Evolutionary conservation across 371 early-diverging fungal genomes (phyloP).

Genomic region (Batrachochytrium dendrobatidis): DNA sequence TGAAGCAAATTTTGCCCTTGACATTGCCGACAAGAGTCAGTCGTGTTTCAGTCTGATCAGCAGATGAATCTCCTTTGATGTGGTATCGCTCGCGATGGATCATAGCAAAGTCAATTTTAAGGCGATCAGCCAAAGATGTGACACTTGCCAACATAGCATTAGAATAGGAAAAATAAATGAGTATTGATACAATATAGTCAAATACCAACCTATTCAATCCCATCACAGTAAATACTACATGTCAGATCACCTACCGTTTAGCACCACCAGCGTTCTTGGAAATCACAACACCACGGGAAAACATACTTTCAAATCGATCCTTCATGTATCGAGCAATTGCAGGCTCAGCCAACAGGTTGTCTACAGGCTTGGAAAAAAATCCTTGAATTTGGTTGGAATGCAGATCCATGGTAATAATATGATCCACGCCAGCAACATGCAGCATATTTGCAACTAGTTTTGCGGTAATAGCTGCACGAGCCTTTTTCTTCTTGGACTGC

Average conservation of each 20-base stretch:
- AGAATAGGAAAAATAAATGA: not conserved
- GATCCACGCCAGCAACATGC: conserved; percentile 90
- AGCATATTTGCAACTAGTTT: conserved; percentile 96
- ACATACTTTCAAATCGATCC: conserved; percentile 69
- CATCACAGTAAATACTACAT: not conserved
- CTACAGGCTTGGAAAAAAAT: conserved; percentile 91
- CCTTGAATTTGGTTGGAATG: conserved; percentile 90
- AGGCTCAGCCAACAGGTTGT: conserved; percentile 93
- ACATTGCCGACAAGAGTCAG: conserved; percentile 87
- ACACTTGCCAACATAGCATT: conserved; percentile 48
- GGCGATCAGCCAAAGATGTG: conserved; percentile 88
- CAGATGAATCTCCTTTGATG: conserved; percentile 18
- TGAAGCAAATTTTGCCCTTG: conserved; percentile 73
- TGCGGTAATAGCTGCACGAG: conserved; percentile 88
- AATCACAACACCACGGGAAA: conserved; percentile 66
- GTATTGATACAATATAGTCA: not conserved
- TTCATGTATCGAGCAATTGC: conserved; percentile 81
- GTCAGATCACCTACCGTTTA: conserved; percentile 58
- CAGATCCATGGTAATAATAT: conserved; percentile 81
- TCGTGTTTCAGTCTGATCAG: conserved; percentile 14
- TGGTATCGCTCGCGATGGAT: conserved; percentile 37
- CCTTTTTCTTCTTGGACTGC: conserved; percentile 94
- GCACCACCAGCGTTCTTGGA: conserved; percentile 97
- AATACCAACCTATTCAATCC: no score
- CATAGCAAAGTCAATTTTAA: conserved; percentile 76